A percentile compares a stretch with the other conserved stretches of the same genome.
These are phyloP conservation scores for Clarireedia hainanense DNA, from an alignment of 2,329 filamentous ascomycete species.

Conservation along the genomic window DNA sequence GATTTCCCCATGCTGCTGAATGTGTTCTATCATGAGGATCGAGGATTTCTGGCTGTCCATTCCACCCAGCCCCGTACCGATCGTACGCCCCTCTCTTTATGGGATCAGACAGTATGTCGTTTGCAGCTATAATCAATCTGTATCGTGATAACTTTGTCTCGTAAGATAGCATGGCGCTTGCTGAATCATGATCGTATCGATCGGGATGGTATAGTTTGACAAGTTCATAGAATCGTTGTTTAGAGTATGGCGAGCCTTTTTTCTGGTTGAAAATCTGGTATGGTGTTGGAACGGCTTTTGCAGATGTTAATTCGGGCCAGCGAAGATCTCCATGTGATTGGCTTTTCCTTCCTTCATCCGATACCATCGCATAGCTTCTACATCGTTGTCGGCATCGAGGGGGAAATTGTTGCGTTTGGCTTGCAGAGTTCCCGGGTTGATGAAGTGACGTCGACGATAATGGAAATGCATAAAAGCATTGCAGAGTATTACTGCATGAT, in stretches of 20 bases:
- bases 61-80: constrained; percentile 73
- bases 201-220: constrained; percentile 97
- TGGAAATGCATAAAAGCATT: constrained; percentile 28
- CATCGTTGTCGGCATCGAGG: constrained; percentile 17
- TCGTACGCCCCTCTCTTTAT: constrained; percentile 77
- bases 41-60: constrained; percentile 34
- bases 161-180: constrained; percentile 43
- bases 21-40: constrained; percentile 23
- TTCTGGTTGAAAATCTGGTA: constrained; percentile 74
- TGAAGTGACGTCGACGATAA: constrained; percentile 28
- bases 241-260: constrained; percentile 64
- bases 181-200: constrained; percentile 36
- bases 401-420: background rate
- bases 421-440: background rate
- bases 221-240: constrained; percentile 77
- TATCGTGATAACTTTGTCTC: constrained; percentile 76
- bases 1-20: constrained; percentile 18
- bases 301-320: constrained; percentile 27
- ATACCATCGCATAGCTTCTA: constrained; percentile 32
- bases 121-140: constrained; percentile 77
- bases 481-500: constrained; percentile 24
- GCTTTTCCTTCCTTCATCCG: constrained; percentile 30
- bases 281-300: constrained; percentile 48
- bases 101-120: constrained; percentile 80
- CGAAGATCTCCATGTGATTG: constrained; percentile 23